Conservation (phyloP, 2,329 filamentous ascomycete species). For the Zasmidium angulare region DNA sequence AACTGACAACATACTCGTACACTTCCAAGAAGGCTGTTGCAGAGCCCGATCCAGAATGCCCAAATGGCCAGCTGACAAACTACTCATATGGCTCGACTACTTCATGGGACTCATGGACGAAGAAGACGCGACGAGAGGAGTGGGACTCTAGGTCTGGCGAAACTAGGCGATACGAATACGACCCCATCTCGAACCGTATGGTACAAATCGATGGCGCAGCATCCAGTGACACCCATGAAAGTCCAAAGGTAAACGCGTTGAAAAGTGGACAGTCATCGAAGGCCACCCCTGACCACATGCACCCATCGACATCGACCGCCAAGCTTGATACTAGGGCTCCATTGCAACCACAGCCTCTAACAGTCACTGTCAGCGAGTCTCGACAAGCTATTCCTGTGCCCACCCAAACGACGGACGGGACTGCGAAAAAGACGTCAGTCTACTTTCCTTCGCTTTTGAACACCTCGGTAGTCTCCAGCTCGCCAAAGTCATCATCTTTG, state of each 20-base stretch:
- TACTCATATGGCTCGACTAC: conserved; percentile 30
- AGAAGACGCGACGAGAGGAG: conserved; percentile 29
- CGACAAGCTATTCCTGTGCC: conserved; percentile 21
- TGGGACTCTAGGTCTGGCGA: conserved; percentile 35
- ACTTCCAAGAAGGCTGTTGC: conserved; percentile 16
- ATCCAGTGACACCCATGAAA: conserved; percentile 8
- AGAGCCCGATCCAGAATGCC: conserved; percentile 13
- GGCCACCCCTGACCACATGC: conserved; percentile 9
- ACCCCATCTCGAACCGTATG: conserved; percentile 41
- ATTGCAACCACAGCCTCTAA: background rate
- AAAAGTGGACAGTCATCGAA: conserved; percentile 4
- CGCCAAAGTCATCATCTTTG: conserved; percentile 28
- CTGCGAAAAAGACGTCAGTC: conserved; percentile 16
- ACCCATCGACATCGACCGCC: background rate
- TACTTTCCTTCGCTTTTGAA: conserved; percentile 30
- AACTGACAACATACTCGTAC: conserved; percentile 22
- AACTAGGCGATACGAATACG: conserved; percentile 35
- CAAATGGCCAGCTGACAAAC: conserved; percentile 21
- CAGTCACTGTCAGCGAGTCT: conserved; percentile 5
- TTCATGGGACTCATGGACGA: conserved; percentile 34
- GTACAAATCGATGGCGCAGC: conserved; percentile 22
- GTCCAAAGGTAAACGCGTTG: conserved; percentile 13
- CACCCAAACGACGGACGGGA: conserved; percentile 12
- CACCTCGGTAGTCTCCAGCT: conserved; percentile 15
- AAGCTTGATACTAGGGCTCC: too few relatives aligned